phyloP scores from a whole-genome alignment of 306 rosid species.

The Heteromeles arbutifolia region DNA sequence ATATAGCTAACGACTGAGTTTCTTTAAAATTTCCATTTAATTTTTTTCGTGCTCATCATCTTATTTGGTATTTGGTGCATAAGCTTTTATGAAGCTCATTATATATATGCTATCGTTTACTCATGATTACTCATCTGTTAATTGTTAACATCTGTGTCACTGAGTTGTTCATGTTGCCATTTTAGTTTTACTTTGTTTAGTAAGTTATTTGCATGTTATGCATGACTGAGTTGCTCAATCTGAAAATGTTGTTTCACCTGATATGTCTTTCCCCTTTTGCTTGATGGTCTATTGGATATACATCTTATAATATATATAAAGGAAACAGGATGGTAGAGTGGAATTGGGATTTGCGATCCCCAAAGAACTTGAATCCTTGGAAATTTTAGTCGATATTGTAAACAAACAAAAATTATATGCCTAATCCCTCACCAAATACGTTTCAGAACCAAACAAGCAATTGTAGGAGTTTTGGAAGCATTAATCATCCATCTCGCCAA shows the following conservation, averaged over 20 bases:
- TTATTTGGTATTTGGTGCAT: background rate
- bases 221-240: background rate
- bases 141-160: slow-evolving; percentile 1
- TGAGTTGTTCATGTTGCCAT: too few relatives aligned
- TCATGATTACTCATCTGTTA: slow-evolving; percentile 8
- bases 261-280: background rate
- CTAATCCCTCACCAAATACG: slow-evolving; percentile 12
- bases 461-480: slow-evolving; percentile 61
- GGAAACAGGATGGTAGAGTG: background rate
- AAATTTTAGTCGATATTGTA: background rate
- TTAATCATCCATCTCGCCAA: slow-evolving; percentile 55
- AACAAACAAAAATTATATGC: background rate
- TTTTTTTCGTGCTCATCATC: background rate
- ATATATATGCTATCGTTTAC: background rate
- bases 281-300: background rate
- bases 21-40: background rate
- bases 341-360: background rate
- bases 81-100: background rate
- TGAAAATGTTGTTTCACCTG: background rate
- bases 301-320: background rate
- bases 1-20: background rate
- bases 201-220: background rate
- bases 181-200: slow-evolving; percentile 4
- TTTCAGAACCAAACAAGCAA: slow-evolving; percentile 56
- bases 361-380: background rate